Conservation (phyloP, 352 stramenopile genomes). For the Phytophthora podocarpi region DNA sequence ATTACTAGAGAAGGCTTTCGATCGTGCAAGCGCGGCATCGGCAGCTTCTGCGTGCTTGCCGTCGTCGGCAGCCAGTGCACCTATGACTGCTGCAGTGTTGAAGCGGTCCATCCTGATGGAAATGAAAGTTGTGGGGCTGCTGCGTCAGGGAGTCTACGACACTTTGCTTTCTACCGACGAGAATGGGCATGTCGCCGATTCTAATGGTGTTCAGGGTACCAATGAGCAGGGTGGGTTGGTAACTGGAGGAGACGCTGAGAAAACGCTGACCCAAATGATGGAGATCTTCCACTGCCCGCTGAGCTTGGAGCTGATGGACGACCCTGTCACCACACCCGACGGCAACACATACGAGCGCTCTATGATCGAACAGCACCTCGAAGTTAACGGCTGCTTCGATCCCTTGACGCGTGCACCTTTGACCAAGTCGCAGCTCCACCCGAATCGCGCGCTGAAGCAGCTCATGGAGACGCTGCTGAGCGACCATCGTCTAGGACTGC, state of each 20-base stretch:
- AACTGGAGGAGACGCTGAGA: constrained; percentile 29
- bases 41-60: constrained; percentile 34
- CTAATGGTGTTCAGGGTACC: constrained; percentile 1
- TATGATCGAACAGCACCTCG: constrained; percentile 79
- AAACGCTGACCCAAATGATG: constrained; percentile 69
- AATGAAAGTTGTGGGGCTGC: constrained; percentile 63
- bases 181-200: constrained; percentile 1
- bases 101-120: constrained; percentile 66
- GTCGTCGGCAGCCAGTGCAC: constrained; percentile 30
- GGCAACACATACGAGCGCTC: constrained; percentile 80
- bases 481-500: constrained; percentile 58
- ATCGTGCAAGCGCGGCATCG: constrained; percentile 51
- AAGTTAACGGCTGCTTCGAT: constrained; percentile 78
- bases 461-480: constrained; percentile 76
- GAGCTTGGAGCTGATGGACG: constrained; percentile 80
- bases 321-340: constrained; percentile 73
- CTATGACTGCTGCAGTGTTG: constrained; percentile 35
- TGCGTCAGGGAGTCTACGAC: constrained; percentile 54
- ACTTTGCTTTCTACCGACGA: constrained; percentile 43
- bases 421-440: constrained; percentile 61
- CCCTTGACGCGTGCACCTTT: constrained; percentile 64
- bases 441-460: constrained; percentile 73
- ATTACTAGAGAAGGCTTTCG: constrained; percentile 57
- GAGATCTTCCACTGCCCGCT: constrained; percentile 74
- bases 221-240: not conserved